These are phyloP conservation scores for Tetrahymena malaccensis DNA, from an alignment of 73 alveolate species.

Conservation along the genomic window DNA sequence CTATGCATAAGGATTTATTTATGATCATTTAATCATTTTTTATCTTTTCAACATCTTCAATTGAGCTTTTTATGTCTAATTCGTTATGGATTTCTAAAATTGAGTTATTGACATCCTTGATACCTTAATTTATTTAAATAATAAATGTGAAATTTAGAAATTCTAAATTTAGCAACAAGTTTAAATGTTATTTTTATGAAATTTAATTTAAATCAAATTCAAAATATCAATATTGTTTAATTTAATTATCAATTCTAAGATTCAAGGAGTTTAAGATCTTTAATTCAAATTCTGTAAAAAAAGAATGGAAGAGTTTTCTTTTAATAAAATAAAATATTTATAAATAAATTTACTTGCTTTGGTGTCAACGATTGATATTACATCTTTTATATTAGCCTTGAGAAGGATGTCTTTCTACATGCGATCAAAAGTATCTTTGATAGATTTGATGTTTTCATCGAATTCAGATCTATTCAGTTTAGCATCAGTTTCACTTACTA, in stretches of 20 bases:
- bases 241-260: too few species aligned
- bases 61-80: background rate
- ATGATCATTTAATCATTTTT: slow-evolving; percentile 67
- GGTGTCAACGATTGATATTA: slow-evolving; percentile 12
- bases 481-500: background rate
- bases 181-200: too few species aligned
- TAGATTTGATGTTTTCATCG: slow-evolving; percentile 20
- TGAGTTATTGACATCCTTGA: background rate
- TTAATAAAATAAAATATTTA: background rate
- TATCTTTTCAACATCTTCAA: background rate
- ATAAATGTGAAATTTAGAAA: background rate
- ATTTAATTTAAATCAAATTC: too few species aligned
- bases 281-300: too few species aligned
- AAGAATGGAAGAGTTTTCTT: too few species aligned
- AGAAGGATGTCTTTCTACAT: slow-evolving; percentile 24
- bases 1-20: slow-evolving; percentile 83
- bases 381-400: slow-evolving; percentile 25
- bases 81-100: background rate
- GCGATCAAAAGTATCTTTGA: slow-evolving; percentile 35
- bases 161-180: background rate
- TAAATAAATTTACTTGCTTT: slow-evolving; percentile 16
- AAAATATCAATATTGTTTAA: too few species aligned
- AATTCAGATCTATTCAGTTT: slow-evolving; percentile 2
- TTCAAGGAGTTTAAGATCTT: too few species aligned
- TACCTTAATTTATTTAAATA: background rate